A percentile compares a stretch with the other conserved stretches of the same genome.
Conservation (phyloP, 768 basidiomycete genomes). For the Termitomyces sp. region DNA sequence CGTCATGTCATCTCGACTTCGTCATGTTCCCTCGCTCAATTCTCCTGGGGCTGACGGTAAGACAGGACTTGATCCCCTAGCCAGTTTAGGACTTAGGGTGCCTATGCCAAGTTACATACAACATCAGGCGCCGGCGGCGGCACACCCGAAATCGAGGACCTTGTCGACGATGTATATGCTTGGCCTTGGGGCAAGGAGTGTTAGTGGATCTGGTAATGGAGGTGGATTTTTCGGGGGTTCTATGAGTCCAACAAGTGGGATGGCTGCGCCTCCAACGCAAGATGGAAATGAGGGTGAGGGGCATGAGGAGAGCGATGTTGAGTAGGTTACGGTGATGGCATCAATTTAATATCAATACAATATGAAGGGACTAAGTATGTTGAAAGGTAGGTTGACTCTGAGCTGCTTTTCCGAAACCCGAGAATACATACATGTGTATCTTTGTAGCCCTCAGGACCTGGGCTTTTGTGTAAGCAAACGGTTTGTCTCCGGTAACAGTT, state of each 20-base stretch:
- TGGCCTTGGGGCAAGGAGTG: constrained; percentile 43
- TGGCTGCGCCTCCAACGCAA: not conserved
- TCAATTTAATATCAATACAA: no score
- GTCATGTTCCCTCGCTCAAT: constrained; percentile 41
- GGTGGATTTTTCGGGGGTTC: constrained; percentile 4
- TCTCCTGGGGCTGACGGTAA: constrained; percentile 14
- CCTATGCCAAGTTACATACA: constrained; percentile 47
- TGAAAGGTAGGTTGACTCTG: no score
- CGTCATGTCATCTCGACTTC: constrained; percentile 57
- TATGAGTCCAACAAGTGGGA: not conserved
- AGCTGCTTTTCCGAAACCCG: no score
- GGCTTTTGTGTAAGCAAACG: no score
- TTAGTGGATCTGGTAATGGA: constrained; percentile 8
- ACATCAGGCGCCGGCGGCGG: constrained; percentile 5
- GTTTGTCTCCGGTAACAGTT: no score
- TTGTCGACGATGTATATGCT: constrained; percentile 61
- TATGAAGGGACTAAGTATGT: no score
- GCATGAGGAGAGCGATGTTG: not conserved
- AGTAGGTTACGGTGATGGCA: not conserved
- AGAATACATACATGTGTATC: no score
- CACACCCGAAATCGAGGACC: constrained; percentile 35
- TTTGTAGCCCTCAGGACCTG: no score
- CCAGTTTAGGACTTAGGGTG: constrained; percentile 44
- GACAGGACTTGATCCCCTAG: constrained; percentile 32
- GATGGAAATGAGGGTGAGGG: not conserved